Conservation (phyloP, 257 asterid species). For the Oldenlandia corymbosa region DNA sequence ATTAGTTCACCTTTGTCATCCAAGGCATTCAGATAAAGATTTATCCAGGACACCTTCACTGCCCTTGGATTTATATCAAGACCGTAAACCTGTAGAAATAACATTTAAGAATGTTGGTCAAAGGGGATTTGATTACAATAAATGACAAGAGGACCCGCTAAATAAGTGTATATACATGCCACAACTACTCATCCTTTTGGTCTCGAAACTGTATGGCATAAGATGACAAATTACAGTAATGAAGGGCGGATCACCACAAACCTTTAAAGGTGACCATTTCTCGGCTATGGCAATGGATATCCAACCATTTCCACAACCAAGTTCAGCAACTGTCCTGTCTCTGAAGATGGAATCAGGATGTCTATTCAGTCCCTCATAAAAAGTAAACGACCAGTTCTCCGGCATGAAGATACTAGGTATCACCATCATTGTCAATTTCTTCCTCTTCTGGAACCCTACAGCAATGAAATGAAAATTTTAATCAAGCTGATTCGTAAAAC, state of each 20-base stretch:
- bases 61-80: slow-evolving; percentile 99
- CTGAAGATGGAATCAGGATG: slow-evolving; percentile 89
- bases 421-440: slow-evolving; percentile 85
- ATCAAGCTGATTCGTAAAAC: slow-evolving; percentile 12
- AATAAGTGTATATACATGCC: not conserved
- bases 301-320: slow-evolving; percentile 99
- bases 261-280: slow-evolving; percentile 91
- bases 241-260: slow-evolving; percentile 21
- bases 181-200: not conserved
- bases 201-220: not conserved
- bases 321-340: slow-evolving; percentile 89
- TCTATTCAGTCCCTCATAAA: slow-evolving; percentile 93
- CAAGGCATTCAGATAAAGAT: slow-evolving; percentile 89
- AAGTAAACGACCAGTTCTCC: slow-evolving; percentile 98
- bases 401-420: slow-evolving; percentile 96
- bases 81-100: slow-evolving; percentile 78
- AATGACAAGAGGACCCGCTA: not conserved
- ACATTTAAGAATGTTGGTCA: slow-evolving; percentile 19
- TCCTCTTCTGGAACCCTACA: slow-evolving; percentile 67
- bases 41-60: slow-evolving; percentile 94
- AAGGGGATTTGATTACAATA: slow-evolving; percentile 3
- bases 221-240: not conserved
- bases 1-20: slow-evolving; percentile 83
- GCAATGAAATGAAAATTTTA: slow-evolving; percentile 10
- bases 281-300: slow-evolving; percentile 97